Evolutionary conservation across 2,329 filamentous ascomycete genomes (phyloP), one percentile per base, ranked within the genome.

Genomic region (Passalora sequoiae): DNA sequence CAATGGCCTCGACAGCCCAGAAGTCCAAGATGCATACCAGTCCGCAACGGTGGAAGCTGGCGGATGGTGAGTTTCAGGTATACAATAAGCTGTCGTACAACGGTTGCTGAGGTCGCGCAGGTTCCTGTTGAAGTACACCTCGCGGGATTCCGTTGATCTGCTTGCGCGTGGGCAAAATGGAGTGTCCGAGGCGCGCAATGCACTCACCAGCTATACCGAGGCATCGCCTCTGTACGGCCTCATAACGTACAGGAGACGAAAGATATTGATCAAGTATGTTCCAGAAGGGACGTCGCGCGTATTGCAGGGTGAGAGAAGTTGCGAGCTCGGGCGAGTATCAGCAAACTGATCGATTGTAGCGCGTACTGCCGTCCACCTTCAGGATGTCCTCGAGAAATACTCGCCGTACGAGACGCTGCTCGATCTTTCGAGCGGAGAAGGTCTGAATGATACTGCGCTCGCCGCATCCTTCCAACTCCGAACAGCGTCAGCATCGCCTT

Each of bases 61-160:
- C 72, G 89, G 89, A 83, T 98, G 92, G 92, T 97, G 77, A 68
- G 85, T 73, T 17, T 43, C 27, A 38, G 4, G n/a, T 36, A 35
- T 2, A 45, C 3, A 19, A 30, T 17, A 22, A 33, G 33, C 29
- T 19, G 19, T 31, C 19, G 19, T 29, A 22, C 17, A 21, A 29
- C 29, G 28, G 29, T 29, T 12, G 40, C 49, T 47, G 53, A 50
- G 21, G 42, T 46, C 19, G 28, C 27, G 56, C 61, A 97, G 92
- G 92, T 92, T 98, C 61, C 79, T 97, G 51, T 80, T 98, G 57
- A 89, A 91, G 65, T 98, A 98, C 69, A 76, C 80, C 51, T 84
- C 84, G 49, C 83, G 92, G 66, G 92, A 98, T 72, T 86, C 91
- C 57, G 76, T 98, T 49, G 82, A 86, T 54, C 69, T 98, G 44